These are phyloP conservation scores for Pseudozyma thailandica DNA, from an alignment of 1,284 basidiomycete genomes.

Conservation along the genomic window DNA sequence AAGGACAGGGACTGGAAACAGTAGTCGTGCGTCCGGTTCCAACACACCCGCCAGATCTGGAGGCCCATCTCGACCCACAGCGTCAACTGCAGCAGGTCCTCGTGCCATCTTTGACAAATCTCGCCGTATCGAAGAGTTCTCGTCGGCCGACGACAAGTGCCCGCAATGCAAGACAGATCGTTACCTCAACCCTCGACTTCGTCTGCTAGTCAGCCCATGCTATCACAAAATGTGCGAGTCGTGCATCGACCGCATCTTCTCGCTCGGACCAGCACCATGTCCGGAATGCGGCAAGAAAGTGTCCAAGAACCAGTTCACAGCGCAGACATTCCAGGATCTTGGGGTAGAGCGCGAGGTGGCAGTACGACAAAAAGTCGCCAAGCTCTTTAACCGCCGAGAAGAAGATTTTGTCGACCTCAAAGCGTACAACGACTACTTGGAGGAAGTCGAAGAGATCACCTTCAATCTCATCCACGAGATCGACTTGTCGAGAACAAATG, in stretches of 20 bases:
- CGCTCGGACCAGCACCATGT: conserved; percentile 94
- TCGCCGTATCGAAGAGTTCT: conserved; percentile 57
- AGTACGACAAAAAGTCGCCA: conserved; percentile 83
- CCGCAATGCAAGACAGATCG: conserved; percentile 97
- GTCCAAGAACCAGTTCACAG: conserved; percentile 90
- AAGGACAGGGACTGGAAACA: conserved; percentile 20
- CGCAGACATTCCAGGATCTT: conserved; percentile 97
- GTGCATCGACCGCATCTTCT: conserved; percentile 96
- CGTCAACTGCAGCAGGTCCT: conserved; percentile 19
- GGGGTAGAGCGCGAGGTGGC: conserved; percentile 96
- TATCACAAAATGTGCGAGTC: conserved; percentile 89
- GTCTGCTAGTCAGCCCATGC: conserved; percentile 90
- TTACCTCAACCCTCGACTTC: conserved; percentile 92
- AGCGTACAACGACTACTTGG: conserved; percentile 94
- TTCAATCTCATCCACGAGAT: conserved; percentile 96
- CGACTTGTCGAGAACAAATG: conserved; percentile 85
- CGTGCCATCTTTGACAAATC: conserved; percentile 56
- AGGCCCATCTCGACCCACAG: conserved; percentile 36
- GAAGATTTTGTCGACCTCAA: conserved; percentile 87
- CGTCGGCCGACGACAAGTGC: conserved; percentile 78
- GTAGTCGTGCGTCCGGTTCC: conserved; percentile 22
- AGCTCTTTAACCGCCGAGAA: conserved; percentile 83
- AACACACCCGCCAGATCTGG: conserved; percentile 20
- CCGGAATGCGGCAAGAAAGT: conserved; percentile 90
- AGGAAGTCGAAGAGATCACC: conserved; percentile 94